These are phyloP conservation scores for Aspergillus felis DNA, from an alignment of 2,329 filamentous ascomycete species.

Conservation along the genomic window DNA sequence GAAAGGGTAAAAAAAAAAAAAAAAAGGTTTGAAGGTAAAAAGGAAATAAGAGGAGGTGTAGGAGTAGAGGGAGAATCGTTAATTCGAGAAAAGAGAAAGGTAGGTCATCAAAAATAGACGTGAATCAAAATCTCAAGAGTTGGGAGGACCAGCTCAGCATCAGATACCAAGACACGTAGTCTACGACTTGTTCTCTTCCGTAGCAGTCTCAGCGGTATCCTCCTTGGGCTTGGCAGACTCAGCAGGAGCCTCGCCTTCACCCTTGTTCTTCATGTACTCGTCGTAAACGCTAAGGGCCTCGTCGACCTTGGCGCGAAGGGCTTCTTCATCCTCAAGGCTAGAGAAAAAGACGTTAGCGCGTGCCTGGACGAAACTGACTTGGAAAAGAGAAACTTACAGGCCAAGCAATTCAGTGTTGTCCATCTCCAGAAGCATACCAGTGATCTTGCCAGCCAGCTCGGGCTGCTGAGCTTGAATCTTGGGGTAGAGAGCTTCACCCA, in stretches of 20 bases:
- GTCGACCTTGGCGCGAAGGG: constrained; percentile 91
- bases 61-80: constrained; percentile 20
- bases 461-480: constrained; percentile 96
- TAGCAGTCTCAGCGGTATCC: constrained; percentile 40
- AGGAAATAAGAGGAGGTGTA: constrained; percentile 11
- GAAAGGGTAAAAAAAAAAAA: constrained; percentile 21
- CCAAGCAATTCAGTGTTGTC: constrained; percentile 91
- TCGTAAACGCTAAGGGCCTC: constrained; percentile 97
- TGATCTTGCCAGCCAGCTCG: constrained; percentile 97
- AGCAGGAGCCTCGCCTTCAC: constrained; percentile 37
- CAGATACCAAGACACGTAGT: constrained; percentile 18
- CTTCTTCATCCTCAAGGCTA: constrained; percentile 83
- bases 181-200: constrained; percentile 41
- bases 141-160: constrained; percentile 16
- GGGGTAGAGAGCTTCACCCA: constrained; percentile 96
- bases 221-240: constrained; percentile 46
- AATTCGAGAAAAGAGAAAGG: constrained; percentile 19
- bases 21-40: constrained; percentile 14
- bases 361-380: not conserved
- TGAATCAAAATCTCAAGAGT: constrained; percentile 30
- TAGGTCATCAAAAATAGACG: constrained; percentile 36
- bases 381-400: constrained; percentile 65
- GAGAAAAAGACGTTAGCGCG: constrained; percentile 10
- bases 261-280: constrained; percentile 92
- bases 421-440: constrained; percentile 99